These are phyloP conservation scores for Populus hybrid DNA, from an alignment of 441 rosid genomes.

Conservation along the genomic window DNA sequence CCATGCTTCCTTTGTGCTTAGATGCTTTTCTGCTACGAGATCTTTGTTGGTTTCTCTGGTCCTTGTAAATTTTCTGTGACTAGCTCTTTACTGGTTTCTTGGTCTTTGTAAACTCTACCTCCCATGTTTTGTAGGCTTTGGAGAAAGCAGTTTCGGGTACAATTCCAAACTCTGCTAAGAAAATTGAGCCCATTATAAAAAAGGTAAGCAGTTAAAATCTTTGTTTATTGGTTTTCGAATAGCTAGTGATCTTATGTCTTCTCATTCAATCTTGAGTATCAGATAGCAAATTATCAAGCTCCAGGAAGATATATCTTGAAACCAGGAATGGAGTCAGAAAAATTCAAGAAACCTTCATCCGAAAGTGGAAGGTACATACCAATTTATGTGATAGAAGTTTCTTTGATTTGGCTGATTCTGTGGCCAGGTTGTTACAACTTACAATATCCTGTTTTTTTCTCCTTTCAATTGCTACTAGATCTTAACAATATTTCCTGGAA, in stretches of 20 bases:
- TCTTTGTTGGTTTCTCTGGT: neutral
- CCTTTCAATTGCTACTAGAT: slow-evolving; percentile 9
- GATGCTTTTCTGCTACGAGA: neutral
- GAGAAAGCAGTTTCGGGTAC: slow-evolving; percentile 78
- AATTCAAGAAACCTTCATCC: slow-evolving; percentile 59
- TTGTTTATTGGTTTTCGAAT: slow-evolving; percentile 22
- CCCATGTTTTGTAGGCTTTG: slow-evolving; percentile 48
- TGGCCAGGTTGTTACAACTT: neutral
- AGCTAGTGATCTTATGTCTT: slow-evolving; percentile 27
- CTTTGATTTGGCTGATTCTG: slow-evolving; percentile 9
- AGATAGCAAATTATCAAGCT: slow-evolving; percentile 85
- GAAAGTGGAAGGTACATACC: slow-evolving; percentile 72
- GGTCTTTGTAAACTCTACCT: slow-evolving; percentile 16
- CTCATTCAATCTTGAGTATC: slow-evolving; percentile 38
- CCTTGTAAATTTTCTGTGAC: slow-evolving; percentile 4
- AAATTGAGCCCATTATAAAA: slow-evolving; percentile 68
- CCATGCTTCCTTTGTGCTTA: neutral
- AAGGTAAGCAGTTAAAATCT: slow-evolving; percentile 49
- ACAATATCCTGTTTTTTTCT: slow-evolving; percentile 2
- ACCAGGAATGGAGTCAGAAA: slow-evolving; percentile 59
- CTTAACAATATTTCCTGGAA: neutral
- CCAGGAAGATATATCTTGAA: slow-evolving; percentile 78
- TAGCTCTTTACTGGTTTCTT: slow-evolving; percentile 7
- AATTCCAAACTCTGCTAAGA: slow-evolving; percentile 57
- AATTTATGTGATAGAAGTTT: slow-evolving; percentile 13